Evolutionary conservation across 169 alveolate species (phyloP), one percentile per base, ranked within the genome.

Genomic region (Miamiensis avidus): DNA sequence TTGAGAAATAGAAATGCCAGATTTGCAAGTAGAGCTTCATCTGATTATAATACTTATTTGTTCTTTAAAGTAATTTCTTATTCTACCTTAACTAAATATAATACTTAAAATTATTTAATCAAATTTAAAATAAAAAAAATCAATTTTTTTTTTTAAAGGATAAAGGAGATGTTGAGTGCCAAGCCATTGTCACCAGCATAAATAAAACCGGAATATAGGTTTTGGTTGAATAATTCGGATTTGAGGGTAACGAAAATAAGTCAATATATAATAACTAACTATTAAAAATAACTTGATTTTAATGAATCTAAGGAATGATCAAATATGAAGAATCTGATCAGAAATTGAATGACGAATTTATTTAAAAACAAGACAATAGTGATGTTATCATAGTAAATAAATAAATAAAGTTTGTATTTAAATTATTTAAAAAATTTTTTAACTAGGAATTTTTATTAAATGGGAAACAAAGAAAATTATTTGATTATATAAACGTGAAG

Each of bases 21-120:
- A 77, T 89, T 95, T 82, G 99, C 99, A 29, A 95, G 98, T 34
- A 93, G 99, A 69, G 98, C 98, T n/a, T 96, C 99, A 6, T 93
- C 96, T 0, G 96, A 96, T 82, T 90, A 97, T 82, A 96, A 96
- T 84, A 95, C 99, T 69, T 98, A 94, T 84, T 92, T 97, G 75
- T 98, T 93, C 91, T 96, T 97, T 86, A 96, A 95, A 90, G 72
- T 34, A 87, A 49, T 64, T 25, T 75, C 6, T 29, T 31, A 1
- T 78, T n/a, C n/a, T n/a, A n/a, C n/a, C n/a, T n/a, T n/a, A n/a
- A n/a, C n/a, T n/a, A n/a, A n/a, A n/a, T n/a, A n/a, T n/a, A 32
- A 78, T 0, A 16, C 16, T 33, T 78, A 31, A 31, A 31, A n/a
- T 78, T 31, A 25, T 32, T 0, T 25, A n/a, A 31, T 30, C 26